Evolutionary conservation across 2,329 filamentous ascomycete genomes (phyloP), one percentile per base, ranked within the genome.

Genomic region (Stenocarpella maydis): DNA sequence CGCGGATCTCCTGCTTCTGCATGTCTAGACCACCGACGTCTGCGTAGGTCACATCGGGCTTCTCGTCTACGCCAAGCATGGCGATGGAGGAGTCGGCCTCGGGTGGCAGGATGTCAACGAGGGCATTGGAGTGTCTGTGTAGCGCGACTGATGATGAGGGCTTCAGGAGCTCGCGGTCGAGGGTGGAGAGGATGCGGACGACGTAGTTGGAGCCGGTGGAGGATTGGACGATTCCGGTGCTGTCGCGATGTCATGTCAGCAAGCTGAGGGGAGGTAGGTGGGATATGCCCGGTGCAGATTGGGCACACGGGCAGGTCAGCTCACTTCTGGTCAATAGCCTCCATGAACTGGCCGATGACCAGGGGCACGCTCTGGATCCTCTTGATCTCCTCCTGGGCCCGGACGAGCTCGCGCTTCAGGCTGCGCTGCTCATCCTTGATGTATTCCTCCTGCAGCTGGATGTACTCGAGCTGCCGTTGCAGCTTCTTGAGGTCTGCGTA

Each of bases 361-460:
- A 99, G 84, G 34, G 96, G 96, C 67, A 99, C 96, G 81, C 94
- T 98, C 85, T 99, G 96, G 80, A 99, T 99, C 74, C 96, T 91
- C 87, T 99, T 99, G 85, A 99, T 99, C 85, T 99, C 96, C 82
- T 99, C 96, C 81, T 99, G 96, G 75, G 96, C 96, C 75, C 96
- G 91, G 67, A 99, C 95, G 64, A 99, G 88, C 86, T 99, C 96
- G 76, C 96, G 90, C 87, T 99, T 99, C 81, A 99, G 83, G 83
- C 94, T 98, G 85, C 94, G 91, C 85, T 99, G 96, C 86, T 99
- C 96, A 89, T 99, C 96, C 85, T 99, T 99, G 90, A 99, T 99
- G 83, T 99, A 99, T 81, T 99, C 96, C 83, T 99, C 96, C 84
- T 99, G 96, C 76, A 99, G 88, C 82, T 98, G 94, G 80, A 98